Percentiles rank a stretch among this genome's conserved stretches.
Conservation (phyloP, 129 eudicot genomes). For the sunflower (Helianthus annuus) region HanXRQr2.0-SUNRISE NC_035433.2:75715853-75716352, state of each 20-base stretch:
- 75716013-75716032: conserved; percentile 67
- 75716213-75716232: conserved; percentile 63
- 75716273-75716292: conserved; percentile 30
- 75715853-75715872: conserved; percentile 55
- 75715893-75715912: conserved; percentile 38
- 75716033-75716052: conserved; percentile 44
- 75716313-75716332: conserved; percentile 72
- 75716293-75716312: conserved; percentile 40
- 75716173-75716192: conserved; percentile 51
- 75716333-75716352: conserved; percentile 63
- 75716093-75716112: conserved; percentile 41
- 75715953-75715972: conserved; percentile 43
- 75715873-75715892: conserved; percentile 54
- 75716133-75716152: conserved; percentile 57
- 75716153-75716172: conserved; percentile 41
- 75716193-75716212: conserved; percentile 42
- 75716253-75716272: conserved; percentile 38
- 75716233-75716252: conserved; percentile 44
- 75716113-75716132: conserved; percentile 42
- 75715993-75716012: conserved; percentile 56
- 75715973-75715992: conserved; percentile 62
- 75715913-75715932: conserved; percentile 52
- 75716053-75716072: conserved; percentile 54
- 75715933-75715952: conserved; percentile 39
- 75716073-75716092: conserved; percentile 34